Evolutionary conservation across 2,329 filamentous ascomycete genomes (phyloP), one percentile per base, ranked within the genome.

Genomic region (Xylariaceae sp.): DNA sequence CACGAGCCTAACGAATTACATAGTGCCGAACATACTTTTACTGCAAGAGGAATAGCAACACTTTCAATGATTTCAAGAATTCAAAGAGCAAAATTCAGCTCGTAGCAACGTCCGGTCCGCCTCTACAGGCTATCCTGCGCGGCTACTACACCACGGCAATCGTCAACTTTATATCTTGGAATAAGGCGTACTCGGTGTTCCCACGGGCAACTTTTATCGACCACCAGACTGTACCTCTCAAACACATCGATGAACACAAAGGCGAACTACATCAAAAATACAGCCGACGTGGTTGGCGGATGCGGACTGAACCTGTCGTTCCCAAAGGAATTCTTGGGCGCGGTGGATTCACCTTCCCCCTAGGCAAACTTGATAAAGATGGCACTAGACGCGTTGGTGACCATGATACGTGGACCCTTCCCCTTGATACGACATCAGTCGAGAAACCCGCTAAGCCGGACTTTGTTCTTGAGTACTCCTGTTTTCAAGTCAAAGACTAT

Each of bases 101-200:
- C 0, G 20, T 58, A 16, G 32, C 32, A 7, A 51, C 49, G 1
- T 43, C 23, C 14, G 16, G 40, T 29, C 49, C 51, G 4, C 55
- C 55, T 1, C 40, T 58, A 14, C 14, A 47, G 20, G 50, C 50
- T 2, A 54, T 56, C 14, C 29, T 56, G 2, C 46, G n/a, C 18
- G 41, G 52, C 3, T 53, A 46, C n/a, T 52, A 53, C 37, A 59
- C 52, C 14, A 48, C 50, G 7, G 50, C 49, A 5, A 32, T 59
- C 23, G 19, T 54, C 29, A 59, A 59, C 42, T 54, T 56, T 50
- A 59, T 56, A 32, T 54, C 52, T 2, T 56, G 59, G 56, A 61
- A 59, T 18, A 54, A 50, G 19, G 56, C 50, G 14, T 56, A 50
- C 37, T 51, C 56, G 23, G 21, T 61, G 3, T 59, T 59, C 42